Evolutionary conservation across 2,329 filamentous ascomycete species (phyloP), one percentile per base, ranked within the genome.

Genomic region (Sporothrix pallida): DNA sequence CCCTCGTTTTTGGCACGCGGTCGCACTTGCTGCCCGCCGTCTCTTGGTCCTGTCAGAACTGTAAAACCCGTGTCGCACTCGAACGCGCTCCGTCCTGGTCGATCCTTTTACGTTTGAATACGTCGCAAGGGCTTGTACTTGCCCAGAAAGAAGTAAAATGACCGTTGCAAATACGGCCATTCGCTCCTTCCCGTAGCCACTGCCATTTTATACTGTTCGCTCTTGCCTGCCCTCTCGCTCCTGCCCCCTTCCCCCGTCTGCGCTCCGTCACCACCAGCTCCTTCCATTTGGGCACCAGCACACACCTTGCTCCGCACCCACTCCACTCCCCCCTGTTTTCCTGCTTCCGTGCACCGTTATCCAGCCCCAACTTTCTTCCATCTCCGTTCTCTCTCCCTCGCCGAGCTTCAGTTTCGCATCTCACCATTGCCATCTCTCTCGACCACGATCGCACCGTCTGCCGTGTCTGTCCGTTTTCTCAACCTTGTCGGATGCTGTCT

Each of bases 221-320:
- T n/a, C 44, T 31, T n/a, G 46, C 48, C 63, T 31, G 20, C 10
- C 42, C 46, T 13, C 15, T 26, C 20, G 8, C 9, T 15, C 2
- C 2, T 31, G 44, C 13, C 65, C 65, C 26, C 67, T 50, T 42
- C 7, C 12, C 54, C 52, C 15, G 20, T 50, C 46, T 69, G 44
- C 20, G 15, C 13, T 15, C 42, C 23, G 13, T 54, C 31, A 8
- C 31, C 37, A 10, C 20, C 17, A 13, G 50, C n/a, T 20, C 52
- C 37, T 70, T 23, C 31, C 17, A 56, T 31, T 70, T 70, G 68
- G 68, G 68, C 68, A 70, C 50, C 52, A 70, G n/a, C 26, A 67
- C 68, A 46, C 68, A 46, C 31, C 67, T 54, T 44, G 67, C 67
- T 70, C 48, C 67, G 67, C 46, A 42, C 67, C 67, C 7, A 20